phyloP scores from a whole-genome alignment of 1,284 basidiomycete species.

The Quambalaria eucalypti region DNA sequence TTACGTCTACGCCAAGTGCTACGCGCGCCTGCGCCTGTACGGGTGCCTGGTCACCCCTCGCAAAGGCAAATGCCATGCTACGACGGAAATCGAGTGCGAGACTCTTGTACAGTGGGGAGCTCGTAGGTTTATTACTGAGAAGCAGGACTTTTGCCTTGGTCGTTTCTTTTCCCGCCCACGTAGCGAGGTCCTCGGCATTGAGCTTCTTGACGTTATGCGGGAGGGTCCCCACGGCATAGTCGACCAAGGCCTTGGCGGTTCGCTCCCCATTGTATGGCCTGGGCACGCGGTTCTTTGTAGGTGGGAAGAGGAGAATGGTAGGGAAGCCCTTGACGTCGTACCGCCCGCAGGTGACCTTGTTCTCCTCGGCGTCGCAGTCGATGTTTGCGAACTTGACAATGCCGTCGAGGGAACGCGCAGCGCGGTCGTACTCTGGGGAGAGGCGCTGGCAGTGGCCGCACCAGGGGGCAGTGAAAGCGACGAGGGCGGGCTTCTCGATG shows the following conservation, averaged over 20 bases:
- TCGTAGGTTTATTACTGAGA: constrained; percentile 23
- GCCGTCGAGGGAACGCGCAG: constrained; percentile 67
- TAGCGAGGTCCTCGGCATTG: constrained; percentile 52
- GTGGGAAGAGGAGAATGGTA: constrained; percentile 61
- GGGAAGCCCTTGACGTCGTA: constrained; percentile 87
- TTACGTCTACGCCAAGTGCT: constrained; percentile 27
- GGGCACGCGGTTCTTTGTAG: constrained; percentile 54
- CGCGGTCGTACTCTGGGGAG: constrained; percentile 74
- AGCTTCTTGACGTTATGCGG: constrained; percentile 62
- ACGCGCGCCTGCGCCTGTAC: constrained; percentile 22
- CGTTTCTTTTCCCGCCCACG: constrained; percentile 9
- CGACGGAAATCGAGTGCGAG: constrained; percentile 41
- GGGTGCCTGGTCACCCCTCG: constrained; percentile 28
- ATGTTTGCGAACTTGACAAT: constrained; percentile 80
- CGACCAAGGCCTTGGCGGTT: constrained; percentile 63
- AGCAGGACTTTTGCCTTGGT: constrained; percentile 29
- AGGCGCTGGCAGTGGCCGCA: constrained; percentile 68
- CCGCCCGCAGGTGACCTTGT: constrained; percentile 71
- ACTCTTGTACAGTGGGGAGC: constrained; percentile 40
- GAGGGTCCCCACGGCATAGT: constrained; percentile 66
- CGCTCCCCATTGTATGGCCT: constrained; percentile 68
- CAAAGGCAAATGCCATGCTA: constrained; percentile 30
- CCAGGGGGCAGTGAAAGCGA: constrained; percentile 49
- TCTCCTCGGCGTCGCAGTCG: constrained; percentile 76
- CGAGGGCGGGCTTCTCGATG: constrained; percentile 47